Evolutionary conservation across 345 rosid genomes (phyloP), one percentile per base, ranked within the genome.

Genomic region (Lumnitzera littorea): DNA sequence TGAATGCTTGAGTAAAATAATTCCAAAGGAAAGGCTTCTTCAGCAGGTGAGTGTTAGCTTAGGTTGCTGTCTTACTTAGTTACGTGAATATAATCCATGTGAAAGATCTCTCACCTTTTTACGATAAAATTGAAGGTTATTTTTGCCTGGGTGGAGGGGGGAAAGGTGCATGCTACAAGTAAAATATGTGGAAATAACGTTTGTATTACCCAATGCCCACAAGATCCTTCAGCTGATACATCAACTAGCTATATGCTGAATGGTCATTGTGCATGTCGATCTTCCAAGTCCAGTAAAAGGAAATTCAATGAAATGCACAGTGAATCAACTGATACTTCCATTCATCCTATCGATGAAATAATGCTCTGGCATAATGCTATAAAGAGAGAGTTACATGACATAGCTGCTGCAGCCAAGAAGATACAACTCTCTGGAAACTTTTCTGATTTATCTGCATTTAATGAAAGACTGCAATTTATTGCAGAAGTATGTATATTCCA

Each of bases 401-500:
- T 91, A 57, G 92, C 95, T 51, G 87, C 85, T 54, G 91, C 73
- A 65, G 95, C 96, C 53, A 83, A 89, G 76, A 91, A 67, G 65
- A 87, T 91, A 63, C 90, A 82, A 74, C 75, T 74, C 65, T 83
- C 82, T 69, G 95, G 89, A 63, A 85, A 89, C 73, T 88, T 86
- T 70, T 74, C 77, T 15, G 76, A 88, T 79, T 63, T 89, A 51
- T 79, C 92, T 52, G 77, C 77, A 69, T 91, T 91, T 66, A 81
- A 89, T 67, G 90, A 87, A 70, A 84, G 91, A 55, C 72, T 89
- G 66, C 92, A 91, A 74, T 91, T 79, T 67, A 80, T 89, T 74
- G 92, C 95, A 29, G 96, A 91, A 77, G 84, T 91, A 58, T 87
- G 91, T 82, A 89, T 89, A 68, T 91, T 80, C 70, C 98, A 89